Percentiles rank a stretch among this genome's conserved stretches.
phyloP scores from a whole-genome alignment of 352 stramenopile genomes.

The Phytophthora sp. region DNA sequence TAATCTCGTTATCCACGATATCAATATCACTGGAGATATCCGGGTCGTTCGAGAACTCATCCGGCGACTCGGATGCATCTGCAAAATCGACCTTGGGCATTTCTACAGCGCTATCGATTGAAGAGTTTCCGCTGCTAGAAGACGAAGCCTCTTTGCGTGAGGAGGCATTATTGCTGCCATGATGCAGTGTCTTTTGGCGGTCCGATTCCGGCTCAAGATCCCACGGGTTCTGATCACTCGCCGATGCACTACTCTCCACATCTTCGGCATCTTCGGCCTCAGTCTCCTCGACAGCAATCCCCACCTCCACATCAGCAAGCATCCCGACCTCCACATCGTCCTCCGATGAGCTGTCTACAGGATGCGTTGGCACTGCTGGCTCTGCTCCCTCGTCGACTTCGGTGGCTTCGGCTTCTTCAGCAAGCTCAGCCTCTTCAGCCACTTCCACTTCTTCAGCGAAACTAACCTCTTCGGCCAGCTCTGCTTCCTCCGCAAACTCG shows the following conservation, averaged over 20 bases:
- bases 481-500: constrained; percentile 11
- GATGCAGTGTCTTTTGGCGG: constrained; percentile 14
- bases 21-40: constrained; percentile 68
- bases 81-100: constrained; percentile 38
- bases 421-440: constrained; percentile 20
- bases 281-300: constrained; percentile 36
- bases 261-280: constrained; percentile 34
- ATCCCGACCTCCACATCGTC: constrained; percentile 44
- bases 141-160: constrained; percentile 12
- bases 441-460: constrained; percentile 14
- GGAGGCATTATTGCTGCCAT: constrained; percentile 8
- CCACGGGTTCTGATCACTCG: constrained; percentile 32
- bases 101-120: constrained; percentile 17
- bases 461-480: constrained; percentile 25
- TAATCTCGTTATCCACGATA: constrained; percentile 58
- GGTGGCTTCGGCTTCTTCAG: constrained; percentile 21
- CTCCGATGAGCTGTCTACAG: constrained; percentile 12
- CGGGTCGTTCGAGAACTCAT: constrained; percentile 49
- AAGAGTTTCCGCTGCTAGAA: constrained; percentile 1
- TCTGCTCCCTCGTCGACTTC: constrained; percentile 23
- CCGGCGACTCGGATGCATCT: constrained; percentile 35
- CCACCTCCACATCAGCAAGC: constrained; percentile 47
- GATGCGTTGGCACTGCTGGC: constrained; percentile 14
- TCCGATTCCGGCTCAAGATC: constrained; percentile 39
- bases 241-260: constrained; percentile 18